These are phyloP conservation scores for Leptographium galeiforme DNA, from an alignment of 2,329 filamentous ascomycete genomes.

Conservation along the genomic window DNA sequence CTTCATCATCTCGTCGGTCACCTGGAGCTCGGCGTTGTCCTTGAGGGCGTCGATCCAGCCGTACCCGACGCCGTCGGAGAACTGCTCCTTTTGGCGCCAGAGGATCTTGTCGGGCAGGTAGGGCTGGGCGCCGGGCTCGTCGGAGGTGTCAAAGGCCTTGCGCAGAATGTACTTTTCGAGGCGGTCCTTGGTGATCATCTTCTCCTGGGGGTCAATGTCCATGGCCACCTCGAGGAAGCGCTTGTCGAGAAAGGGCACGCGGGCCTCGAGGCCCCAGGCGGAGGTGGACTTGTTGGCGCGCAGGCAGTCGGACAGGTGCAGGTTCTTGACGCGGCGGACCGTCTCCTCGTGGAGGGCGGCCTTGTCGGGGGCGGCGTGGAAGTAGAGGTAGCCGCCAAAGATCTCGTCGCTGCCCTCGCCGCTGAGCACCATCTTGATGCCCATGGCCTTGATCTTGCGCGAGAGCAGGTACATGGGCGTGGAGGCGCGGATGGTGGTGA, in stretches of 20 bases:
- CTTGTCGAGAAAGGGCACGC: constrained; percentile 96
- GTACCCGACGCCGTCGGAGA: constrained; percentile 96
- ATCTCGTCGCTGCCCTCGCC: constrained; percentile 97
- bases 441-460: constrained; percentile 98
- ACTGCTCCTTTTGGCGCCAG: constrained; percentile 99
- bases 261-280: constrained; percentile 94
- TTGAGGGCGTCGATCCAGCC: constrained; percentile 98
- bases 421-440: constrained; percentile 97
- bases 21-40: constrained; percentile 77
- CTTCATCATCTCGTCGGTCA: constrained; percentile 97
- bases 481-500: constrained; percentile 94
- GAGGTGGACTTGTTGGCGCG: constrained; percentile 98
- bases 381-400: constrained; percentile 97
- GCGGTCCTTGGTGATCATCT: constrained; percentile 81
- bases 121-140: constrained; percentile 65
- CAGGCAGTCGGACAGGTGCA: constrained; percentile 91
- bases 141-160: constrained; percentile 90
- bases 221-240: constrained; percentile 86
- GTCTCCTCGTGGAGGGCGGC: constrained; percentile 93
- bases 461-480: constrained; percentile 97
- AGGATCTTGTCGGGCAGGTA: constrained; percentile 96
- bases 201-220: constrained; percentile 87
- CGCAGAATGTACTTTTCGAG: constrained; percentile 98
- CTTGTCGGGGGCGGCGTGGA: constrained; percentile 86
- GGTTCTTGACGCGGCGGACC: constrained; percentile 85